These are phyloP conservation scores for Apophysomyces elegans DNA, from an alignment of 371 early-diverging fungal genomes.

Conservation along the genomic window DNA sequence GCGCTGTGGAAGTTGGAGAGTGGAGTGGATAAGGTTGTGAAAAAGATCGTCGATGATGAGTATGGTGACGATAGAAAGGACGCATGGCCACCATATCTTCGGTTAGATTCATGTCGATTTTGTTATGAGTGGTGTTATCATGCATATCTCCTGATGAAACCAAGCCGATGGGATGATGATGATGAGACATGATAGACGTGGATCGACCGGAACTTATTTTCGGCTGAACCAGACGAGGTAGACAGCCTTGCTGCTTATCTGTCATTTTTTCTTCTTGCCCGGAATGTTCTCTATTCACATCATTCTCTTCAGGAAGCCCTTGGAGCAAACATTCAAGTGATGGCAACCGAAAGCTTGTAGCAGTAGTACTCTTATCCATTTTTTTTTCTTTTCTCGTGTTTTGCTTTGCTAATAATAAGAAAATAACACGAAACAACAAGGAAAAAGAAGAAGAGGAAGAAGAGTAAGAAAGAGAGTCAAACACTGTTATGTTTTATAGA, in stretches of 20 bases:
- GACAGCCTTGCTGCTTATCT: neutral
- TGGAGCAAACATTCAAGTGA: neutral
- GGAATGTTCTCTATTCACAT: neutral
- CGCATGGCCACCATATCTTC: neutral
- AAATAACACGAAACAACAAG: neutral
- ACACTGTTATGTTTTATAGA: neutral
- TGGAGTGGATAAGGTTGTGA: neutral
- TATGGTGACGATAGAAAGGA: neutral
- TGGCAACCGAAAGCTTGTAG: neutral
- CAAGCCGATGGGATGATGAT: neutral
- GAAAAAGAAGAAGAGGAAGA: neutral
- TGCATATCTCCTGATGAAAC: neutral
- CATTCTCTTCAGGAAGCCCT: neutral
- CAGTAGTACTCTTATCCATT: neutral
- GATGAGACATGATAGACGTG: neutral
- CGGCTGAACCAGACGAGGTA: neutral
- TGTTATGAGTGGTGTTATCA: neutral
- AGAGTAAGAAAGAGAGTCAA: neutral
- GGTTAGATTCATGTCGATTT: neutral
- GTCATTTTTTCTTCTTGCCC: neutral
- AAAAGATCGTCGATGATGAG: constrained; percentile 8
- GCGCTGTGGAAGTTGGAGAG: neutral
- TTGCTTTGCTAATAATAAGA: no score
- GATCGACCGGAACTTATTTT: neutral
- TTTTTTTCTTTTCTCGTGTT: no score